Evolutionary conservation across 2,329 filamentous ascomycete genomes (phyloP), one percentile per base, ranked within the genome.

Genomic region (Aspergillus amoenus): DNA sequence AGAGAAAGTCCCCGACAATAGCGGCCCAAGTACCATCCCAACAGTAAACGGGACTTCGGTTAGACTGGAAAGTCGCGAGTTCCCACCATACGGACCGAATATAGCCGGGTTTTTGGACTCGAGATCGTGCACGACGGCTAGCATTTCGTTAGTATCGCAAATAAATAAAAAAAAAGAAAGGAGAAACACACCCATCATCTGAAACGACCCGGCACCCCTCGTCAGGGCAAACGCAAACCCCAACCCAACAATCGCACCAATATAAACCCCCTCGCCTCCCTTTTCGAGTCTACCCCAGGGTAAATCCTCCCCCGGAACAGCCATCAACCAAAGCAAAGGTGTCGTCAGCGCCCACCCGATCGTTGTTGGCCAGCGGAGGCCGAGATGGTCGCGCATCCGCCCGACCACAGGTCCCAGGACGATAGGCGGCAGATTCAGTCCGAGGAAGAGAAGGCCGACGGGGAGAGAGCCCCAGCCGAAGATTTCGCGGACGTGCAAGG

Each of bases 381-480:
- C 69, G 3, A 66, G 37, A 6, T 55, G 55, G 47, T 71, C 68
- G 15, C 67, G 66, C 30, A 79, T 67, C 71, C 73, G 76, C n/a
- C 83, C 86, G 1, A 85, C 79, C 0, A 84, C 27, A 0, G 88
- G 87, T 0, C 83, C 81, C 2, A 83, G 60, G 63, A 88, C 82
- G 12, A 81, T 80, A 9, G 52, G 49, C 0, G 87, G 87, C 6
- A 87, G 69, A 37, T 87, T 81, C 32, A 89, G 65, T 2, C 79
- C 73, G 7, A 86, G 74, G 63, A 87, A 85, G 22, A 85, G 70
- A 11, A 86, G 68, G 1, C 84, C 84, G 3, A 82, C 81, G 0
- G 79, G 82, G 0, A 79, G 78, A 0, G 83, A 80, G 44, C 78
- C 73, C 82, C 83, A 87, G 57, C 72, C 66, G 61, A 87, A 87